phyloP scores from a whole-genome alignment of 441 rosid species.

The Hura crepitans region DNA sequence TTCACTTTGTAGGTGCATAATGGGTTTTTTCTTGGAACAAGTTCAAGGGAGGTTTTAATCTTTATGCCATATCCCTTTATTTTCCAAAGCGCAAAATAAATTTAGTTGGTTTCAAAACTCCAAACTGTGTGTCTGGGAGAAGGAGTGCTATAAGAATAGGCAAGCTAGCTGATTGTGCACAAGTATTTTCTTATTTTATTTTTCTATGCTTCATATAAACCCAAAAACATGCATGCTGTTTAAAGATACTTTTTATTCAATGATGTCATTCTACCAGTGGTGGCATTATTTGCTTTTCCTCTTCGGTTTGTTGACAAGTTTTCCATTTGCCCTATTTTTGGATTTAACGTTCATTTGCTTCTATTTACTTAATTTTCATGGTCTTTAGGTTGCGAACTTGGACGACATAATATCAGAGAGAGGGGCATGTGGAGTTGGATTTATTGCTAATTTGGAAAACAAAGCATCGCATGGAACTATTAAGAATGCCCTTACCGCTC shows the following conservation, averaged over 20 bases:
- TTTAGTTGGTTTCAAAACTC: background rate
- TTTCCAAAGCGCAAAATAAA: too few relatives aligned
- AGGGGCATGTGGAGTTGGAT: constrained; percentile 99
- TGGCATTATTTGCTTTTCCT: background rate
- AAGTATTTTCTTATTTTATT: background rate
- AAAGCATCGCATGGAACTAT: constrained; percentile 75
- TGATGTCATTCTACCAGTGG: background rate
- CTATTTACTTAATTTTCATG: constrained; percentile 14
- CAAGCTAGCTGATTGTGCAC: background rate
- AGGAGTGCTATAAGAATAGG: background rate
- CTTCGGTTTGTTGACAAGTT: background rate
- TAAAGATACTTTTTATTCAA: background rate
- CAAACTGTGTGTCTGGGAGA: background rate
- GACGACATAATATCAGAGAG: constrained; percentile 85
- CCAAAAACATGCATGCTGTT: background rate
- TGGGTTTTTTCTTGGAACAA: too few relatives aligned
- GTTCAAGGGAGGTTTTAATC: too few relatives aligned
- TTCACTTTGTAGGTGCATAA: too few relatives aligned
- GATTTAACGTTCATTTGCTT: constrained; percentile 9
- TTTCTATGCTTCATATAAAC: background rate
- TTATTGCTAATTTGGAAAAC: constrained; percentile 91
- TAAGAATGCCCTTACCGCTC: constrained; percentile 83
- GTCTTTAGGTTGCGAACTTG: constrained; percentile 66
- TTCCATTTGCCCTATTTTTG: constrained; percentile 1
- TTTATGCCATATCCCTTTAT: too few relatives aligned